Base-by-base conservation (phyloP, 352 stramenopile species). In the Pythium plurisporium region DNA sequence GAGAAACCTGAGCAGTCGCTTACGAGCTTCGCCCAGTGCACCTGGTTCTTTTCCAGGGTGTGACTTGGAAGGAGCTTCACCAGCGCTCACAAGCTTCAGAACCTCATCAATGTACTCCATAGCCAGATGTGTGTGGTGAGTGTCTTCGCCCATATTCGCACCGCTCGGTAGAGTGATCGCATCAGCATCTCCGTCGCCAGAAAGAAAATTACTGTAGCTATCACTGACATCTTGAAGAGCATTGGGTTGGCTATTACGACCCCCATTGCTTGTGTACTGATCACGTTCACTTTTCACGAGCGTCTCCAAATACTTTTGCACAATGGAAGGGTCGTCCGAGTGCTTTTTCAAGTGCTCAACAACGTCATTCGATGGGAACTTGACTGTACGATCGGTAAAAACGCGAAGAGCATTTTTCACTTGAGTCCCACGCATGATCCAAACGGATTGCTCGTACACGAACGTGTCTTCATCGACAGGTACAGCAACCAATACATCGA, bases 91-190 rank as follows among this genome's bases (percentile, higher is more conserved):
- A 8, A 89, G 70, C 49, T 87, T 79, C 1, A 95, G 69, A 40
- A 88, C 86, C 61, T 95, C 85, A 25, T 93, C 81, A 10, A 95
- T 65, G 65, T 95, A 95, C 55, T 95, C 85, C n/a, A 92, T 64
- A 17, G 85, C 85, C 25, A 95, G 69, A 6, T 79, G 77, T 17
- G 85, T 95, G 69, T 95, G 85, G 40, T 91, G 78, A 14, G 85
- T 81, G 47, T 93, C 82, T 19, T 78, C 77, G 30, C 72, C 66
- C 11, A 57, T 70, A 1, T 30, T 64, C 8, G 58, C 43, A 12
- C 42, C 59, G 4, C 59, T 55, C 7, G 49, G 22, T 17, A 40
- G 23, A 6, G 70, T 55, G 1, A 67, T 62, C 10, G 59, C 58
- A 9, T 81, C 76, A 15, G 75, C 70, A 1, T 90, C 79, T 38